These are phyloP conservation scores for Boletus tomentosulus DNA, from an alignment of 768 basidiomycete genomes.

Conservation along the genomic window DNA sequence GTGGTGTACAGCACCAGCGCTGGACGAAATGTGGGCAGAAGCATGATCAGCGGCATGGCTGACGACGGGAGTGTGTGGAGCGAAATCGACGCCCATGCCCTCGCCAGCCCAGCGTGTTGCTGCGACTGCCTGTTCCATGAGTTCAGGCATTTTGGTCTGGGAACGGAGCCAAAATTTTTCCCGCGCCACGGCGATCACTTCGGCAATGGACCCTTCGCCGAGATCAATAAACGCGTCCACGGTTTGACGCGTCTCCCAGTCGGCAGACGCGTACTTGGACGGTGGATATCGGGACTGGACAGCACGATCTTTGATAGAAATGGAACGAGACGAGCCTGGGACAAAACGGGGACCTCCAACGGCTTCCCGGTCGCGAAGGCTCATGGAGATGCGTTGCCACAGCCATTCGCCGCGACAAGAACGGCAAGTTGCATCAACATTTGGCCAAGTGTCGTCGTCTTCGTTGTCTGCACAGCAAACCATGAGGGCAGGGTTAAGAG, in stretches of 20 bases:
- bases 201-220: constrained; percentile 62
- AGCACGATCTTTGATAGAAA: constrained; percentile 13
- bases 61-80: constrained; percentile 17
- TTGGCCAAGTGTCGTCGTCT: constrained; percentile 64
- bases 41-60: constrained; percentile 7
- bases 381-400: constrained; percentile 51
- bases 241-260: constrained; percentile 66
- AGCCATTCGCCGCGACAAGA: constrained; percentile 63
- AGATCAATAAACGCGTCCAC: constrained; percentile 72
- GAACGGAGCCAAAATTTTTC: constrained; percentile 70
- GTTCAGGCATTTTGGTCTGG: constrained; percentile 60
- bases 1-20: constrained; percentile 1
- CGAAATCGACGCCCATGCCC: constrained; percentile 31
- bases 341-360: constrained; percentile 45
- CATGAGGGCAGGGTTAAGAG: constrained; percentile 28
- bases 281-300: constrained; percentile 23
- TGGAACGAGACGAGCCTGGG: constrained; percentile 11
- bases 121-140: constrained; percentile 66
- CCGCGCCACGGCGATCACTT: constrained; percentile 56
- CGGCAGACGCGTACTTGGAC: constrained; percentile 32
- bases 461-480: constrained; percentile 65
- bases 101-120: constrained; percentile 45
- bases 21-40: constrained; percentile 9
- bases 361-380: constrained; percentile 50
- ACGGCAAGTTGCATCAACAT: constrained; percentile 63